phyloP scores from a whole-genome alignment of 2,329 filamentous ascomycete genomes.

The Cordyceps cateniannulata region DNA sequence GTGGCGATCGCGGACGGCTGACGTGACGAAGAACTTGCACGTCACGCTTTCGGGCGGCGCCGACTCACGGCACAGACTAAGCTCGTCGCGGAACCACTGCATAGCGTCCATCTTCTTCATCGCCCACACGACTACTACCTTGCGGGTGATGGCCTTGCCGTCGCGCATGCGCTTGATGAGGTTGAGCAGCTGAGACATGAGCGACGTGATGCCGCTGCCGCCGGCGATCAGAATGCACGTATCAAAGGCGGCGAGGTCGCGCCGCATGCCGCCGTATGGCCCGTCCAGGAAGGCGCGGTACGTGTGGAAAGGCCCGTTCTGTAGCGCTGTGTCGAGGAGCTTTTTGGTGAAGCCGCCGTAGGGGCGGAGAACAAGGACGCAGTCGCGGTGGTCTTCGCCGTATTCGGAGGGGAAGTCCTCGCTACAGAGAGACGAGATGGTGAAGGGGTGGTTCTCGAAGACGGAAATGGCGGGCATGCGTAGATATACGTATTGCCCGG shows the following conservation, averaged over 20 bases:
- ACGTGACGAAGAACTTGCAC: constrained; percentile 92
- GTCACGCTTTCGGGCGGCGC: constrained; percentile 83
- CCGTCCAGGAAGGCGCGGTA: constrained; percentile 91
- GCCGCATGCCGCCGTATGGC: constrained; percentile 89
- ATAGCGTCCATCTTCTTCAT: constrained; percentile 86
- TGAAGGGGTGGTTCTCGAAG: constrained; percentile 93
- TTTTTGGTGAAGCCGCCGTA: constrained; percentile 85
- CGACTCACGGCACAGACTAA: constrained; percentile 83
- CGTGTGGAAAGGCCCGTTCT: constrained; percentile 83
- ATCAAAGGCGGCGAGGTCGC: constrained; percentile 85
- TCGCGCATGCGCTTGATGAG: constrained; percentile 96
- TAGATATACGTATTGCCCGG: constrained; percentile 91
- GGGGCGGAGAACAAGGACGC: constrained; percentile 84
- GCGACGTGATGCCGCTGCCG: constrained; percentile 87
- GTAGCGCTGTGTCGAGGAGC: constrained; percentile 74
- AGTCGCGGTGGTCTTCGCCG: constrained; percentile 80
- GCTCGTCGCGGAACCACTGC: constrained; percentile 96
- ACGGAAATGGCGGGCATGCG: constrained; percentile 88
- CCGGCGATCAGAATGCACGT: constrained; percentile 90
- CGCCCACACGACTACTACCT: constrained; percentile 89
- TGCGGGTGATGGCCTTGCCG: constrained; percentile 86
- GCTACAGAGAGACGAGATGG: constrained; percentile 85
- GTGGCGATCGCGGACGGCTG: constrained; percentile 40
- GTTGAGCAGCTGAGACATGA: constrained; percentile 85
- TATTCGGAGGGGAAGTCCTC: constrained; percentile 91